phyloP scores from a whole-genome alignment of 2,329 filamentous ascomycete species.

The Botryosphaeria dothidea region DNA sequence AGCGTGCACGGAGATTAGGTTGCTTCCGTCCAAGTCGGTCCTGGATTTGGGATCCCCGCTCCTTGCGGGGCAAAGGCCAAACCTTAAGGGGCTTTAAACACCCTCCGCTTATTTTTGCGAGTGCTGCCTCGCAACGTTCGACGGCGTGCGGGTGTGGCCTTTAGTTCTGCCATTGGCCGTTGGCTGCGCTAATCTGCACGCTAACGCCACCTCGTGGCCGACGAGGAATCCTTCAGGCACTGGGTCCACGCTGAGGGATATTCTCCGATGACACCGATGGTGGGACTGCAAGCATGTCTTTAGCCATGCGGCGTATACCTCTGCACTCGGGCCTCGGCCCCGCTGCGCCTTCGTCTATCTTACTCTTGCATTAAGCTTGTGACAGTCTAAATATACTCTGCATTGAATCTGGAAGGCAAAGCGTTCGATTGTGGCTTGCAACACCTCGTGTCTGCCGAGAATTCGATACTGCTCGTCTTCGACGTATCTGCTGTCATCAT shows the following conservation, averaged over 20 bases:
- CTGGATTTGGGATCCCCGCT: not conserved
- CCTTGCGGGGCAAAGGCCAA: not conserved
- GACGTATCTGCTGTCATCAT: not conserved
- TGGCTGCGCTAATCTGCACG: not conserved
- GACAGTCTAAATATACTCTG: not conserved
- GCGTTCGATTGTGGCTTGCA: not conserved
- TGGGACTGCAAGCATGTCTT: not conserved
- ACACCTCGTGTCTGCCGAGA: not conserved
- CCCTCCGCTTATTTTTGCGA: not conserved
- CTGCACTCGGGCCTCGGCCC: not conserved
- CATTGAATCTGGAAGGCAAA: not conserved
- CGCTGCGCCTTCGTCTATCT: not conserved
- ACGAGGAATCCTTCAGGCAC: not conserved
- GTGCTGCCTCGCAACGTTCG: not conserved
- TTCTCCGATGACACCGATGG: not conserved
- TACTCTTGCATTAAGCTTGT: not conserved
- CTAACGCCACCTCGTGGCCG: not conserved
- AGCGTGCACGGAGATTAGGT: conserved; percentile 8
- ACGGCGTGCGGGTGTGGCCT: too few relatives aligned
- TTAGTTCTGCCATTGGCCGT: not conserved
- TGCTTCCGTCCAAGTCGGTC: not conserved
- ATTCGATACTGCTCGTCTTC: not conserved
- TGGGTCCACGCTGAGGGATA: not conserved
- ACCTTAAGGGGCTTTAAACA: not conserved
- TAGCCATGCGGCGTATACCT: not conserved